Evolutionary conservation across 2,329 filamentous ascomycete species (phyloP).

Genomic region (Exophiala xenobiotica): DNA sequence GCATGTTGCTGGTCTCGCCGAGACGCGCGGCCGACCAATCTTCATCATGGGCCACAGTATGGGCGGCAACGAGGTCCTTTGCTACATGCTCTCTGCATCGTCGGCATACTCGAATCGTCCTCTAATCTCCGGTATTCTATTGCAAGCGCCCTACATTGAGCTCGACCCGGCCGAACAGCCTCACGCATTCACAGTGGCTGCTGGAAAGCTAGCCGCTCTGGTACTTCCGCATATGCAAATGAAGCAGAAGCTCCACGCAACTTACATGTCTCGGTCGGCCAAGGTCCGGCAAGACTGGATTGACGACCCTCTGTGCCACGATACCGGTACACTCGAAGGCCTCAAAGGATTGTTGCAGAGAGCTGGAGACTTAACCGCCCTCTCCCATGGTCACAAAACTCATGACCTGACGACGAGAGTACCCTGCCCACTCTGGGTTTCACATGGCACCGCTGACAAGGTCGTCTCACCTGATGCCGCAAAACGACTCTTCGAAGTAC

Average conservation of each 20-base stretch:
- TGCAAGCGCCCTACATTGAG: conserved; percentile 76
- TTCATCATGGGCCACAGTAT: conserved; percentile 91
- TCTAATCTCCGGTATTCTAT: conserved; percentile 69
- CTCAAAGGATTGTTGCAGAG: conserved; percentile 76
- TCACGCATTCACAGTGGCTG: conserved; percentile 59
- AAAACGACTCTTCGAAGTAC: conserved; percentile 61
- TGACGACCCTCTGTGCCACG: conserved; percentile 71
- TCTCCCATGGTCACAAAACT: conserved; percentile 40
- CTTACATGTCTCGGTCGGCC: conserved; percentile 66
- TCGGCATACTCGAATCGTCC: conserved; percentile 52
- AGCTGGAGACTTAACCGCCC: conserved; percentile 58
- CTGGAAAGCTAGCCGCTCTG: conserved; percentile 66
- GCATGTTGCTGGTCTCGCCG: conserved; percentile 50
- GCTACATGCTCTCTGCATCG: conserved; percentile 46
- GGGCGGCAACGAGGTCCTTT: conserved; percentile 77
- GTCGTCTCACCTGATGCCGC: conserved; percentile 66
- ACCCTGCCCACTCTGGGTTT: conserved; percentile 67
- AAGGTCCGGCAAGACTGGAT: conserved; percentile 60
- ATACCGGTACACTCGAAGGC: conserved; percentile 82
- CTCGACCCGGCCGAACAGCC: conserved; percentile 68
- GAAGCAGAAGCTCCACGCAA: conserved; percentile 62
- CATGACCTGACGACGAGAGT: conserved; percentile 19
- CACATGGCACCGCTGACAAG: conserved; percentile 73
- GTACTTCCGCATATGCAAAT: conserved; percentile 68
- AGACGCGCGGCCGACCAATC: conserved; percentile 53